Base-by-base conservation (phyloP, 345 rosid genomes). In the Heritiera fomes region DNA sequence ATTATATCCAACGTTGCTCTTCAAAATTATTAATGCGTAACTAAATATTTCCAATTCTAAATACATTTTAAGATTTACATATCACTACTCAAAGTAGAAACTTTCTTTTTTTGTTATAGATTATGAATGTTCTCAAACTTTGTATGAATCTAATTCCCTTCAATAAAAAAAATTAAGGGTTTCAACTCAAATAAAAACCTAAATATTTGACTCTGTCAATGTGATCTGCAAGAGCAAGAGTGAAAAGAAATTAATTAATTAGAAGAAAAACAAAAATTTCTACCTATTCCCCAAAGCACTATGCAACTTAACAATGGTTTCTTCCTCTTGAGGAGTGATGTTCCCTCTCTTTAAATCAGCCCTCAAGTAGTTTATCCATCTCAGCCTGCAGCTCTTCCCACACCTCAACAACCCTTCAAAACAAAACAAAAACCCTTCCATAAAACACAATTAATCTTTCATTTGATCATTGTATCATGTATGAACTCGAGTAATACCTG, bases 341-440 rank as follows among this genome's bases (percentile, higher is more conserved):
- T 92, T 94, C n/a, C 98, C 98, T 88, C 93, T 92, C 83, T 91
- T 94, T 82, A 94, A 69, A 69, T 88, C 97, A 69, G 85, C 78
- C 83, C 93, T 94, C 73, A 94, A 83, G 80, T 94, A 92, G 79
- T 94, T 94, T 49, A 91, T 91, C 98, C 98, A 94, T 86, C 98
- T 92, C 79, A 94, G 83, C 78, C 98, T 88, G 76, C 98, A 94
- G 49, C 98, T 94, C 88, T 94, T 94, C 9, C 98, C 98, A 76
- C 98, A 94, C 76, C 98, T 92, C 74, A 90, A 73, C 74, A 92
- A 80, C 45, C 95, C 98, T 92, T 62, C 75, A 77, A 14, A 50
- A 11, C 32, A 13, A 53, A 15, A 53, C 3, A 50, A 50, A 47
- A 47, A 47, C n/a, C 58, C 7, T 13, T 53, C 5, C 15, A 7